Evolutionary conservation across 2,329 filamentous ascomycete species (phyloP).

Genomic region (Arthrobotrys sphaeroides): DNA sequence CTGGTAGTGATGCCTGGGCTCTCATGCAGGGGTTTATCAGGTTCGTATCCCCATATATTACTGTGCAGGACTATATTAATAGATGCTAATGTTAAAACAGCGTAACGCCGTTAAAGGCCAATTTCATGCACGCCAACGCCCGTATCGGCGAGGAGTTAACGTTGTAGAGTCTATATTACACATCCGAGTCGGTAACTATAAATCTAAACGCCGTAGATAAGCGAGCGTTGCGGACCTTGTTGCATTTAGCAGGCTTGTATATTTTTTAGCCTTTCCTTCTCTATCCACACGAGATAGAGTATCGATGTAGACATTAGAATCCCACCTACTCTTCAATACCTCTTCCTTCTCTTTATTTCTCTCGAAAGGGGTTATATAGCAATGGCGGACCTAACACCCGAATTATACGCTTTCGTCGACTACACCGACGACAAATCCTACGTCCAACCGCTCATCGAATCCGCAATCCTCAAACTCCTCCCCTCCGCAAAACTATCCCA

Average conservation of each 20-base stretch:
- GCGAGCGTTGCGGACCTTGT: conserved; percentile 39
- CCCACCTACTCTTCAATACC: conserved; percentile 42
- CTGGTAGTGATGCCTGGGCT: conserved; percentile 89
- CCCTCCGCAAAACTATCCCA: conserved; percentile 61
- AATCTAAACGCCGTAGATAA: conserved; percentile 12
- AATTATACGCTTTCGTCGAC: conserved; percentile 76
- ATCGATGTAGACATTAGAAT: conserved; percentile 3
- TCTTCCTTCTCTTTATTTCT: conserved; percentile 8
- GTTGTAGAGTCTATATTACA: conserved; percentile 77
- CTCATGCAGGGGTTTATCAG: conserved; percentile 88
- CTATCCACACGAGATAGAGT: neutral
- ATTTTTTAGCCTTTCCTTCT: conserved; percentile 51
- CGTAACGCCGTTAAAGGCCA: conserved; percentile 88
- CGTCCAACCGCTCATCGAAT: conserved; percentile 83
- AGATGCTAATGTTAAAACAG: conserved; percentile 59
- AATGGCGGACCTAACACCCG: neutral
- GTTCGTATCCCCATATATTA: conserved; percentile 64
- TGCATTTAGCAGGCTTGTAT: conserved; percentile 15
- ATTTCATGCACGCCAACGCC: conserved; percentile 79
- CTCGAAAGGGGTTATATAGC: neutral
- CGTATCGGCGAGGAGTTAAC: conserved; percentile 73
- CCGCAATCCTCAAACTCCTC: conserved; percentile 70
- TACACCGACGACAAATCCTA: conserved; percentile 80
- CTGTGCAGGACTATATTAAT: neutral
- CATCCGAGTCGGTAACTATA: too few species aligned